Evolutionary conservation across 805 yeast species (phyloP).

Genomic region (Starmerella floris): DNA sequence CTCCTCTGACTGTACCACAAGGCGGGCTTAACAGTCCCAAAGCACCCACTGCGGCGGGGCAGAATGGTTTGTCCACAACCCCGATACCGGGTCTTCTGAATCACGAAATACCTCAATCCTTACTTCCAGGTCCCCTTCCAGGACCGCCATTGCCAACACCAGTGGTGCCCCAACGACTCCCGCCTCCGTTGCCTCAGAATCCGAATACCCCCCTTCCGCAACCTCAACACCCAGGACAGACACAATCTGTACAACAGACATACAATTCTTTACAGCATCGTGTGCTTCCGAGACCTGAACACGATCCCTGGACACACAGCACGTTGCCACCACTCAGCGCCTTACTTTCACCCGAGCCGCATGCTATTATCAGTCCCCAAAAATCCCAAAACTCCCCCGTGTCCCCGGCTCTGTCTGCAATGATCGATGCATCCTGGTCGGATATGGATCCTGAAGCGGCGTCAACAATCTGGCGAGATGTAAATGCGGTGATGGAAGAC

Average conservation of each 20-base stretch:
- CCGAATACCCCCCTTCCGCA: background rate
- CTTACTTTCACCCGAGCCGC: conserved; percentile 13
- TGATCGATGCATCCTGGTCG: conserved; percentile 12
- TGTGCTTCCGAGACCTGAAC: background rate
- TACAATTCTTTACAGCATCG: background rate
- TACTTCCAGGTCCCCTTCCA: background rate
- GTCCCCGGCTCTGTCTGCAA: conserved; percentile 11
- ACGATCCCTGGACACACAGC: background rate
- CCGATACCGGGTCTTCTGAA: too few species aligned
- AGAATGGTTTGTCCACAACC: background rate
- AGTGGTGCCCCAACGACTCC: background rate
- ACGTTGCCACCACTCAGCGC: conserved; percentile 5
- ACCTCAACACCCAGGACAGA: background rate
- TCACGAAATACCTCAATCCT: background rate
- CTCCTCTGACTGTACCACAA: background rate
- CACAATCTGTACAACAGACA: background rate
- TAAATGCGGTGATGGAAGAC: conserved; percentile 79
- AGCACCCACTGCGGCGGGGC: background rate
- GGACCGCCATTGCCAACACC: too few species aligned
- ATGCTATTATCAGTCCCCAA: background rate
- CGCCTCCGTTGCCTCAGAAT: background rate
- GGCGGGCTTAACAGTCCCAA: background rate
- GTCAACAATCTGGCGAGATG: conserved; percentile 53
- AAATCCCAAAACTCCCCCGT: conserved; percentile 10
- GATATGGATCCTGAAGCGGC: conserved; percentile 12